Conservation (phyloP, 768 basidiomycete genomes). For the Mrakia frigida region DNA sequence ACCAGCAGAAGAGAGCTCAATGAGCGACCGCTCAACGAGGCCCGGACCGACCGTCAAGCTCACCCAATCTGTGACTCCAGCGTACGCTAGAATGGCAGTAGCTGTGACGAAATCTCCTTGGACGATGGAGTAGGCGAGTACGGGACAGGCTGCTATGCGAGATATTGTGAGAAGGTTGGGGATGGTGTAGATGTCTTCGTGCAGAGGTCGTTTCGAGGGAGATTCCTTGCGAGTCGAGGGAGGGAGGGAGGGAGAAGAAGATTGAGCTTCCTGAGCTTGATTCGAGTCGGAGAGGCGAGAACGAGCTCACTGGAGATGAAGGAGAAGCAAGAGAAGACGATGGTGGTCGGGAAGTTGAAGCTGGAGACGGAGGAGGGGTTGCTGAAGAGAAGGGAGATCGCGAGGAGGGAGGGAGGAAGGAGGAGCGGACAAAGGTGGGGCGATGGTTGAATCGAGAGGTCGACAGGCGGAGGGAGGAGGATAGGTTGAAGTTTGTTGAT, state of each 20-base stretch:
- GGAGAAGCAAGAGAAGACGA: background rate
- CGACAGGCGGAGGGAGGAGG: background rate
- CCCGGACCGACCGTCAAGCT: conserved; percentile 39
- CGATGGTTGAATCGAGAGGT: background rate
- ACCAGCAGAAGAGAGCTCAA: background rate
- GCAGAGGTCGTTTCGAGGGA: conserved; percentile 33
- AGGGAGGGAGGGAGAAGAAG: background rate
- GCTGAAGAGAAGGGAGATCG: background rate
- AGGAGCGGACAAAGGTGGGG: background rate
- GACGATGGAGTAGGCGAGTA: conserved; percentile 84
- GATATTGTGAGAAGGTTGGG: conserved; percentile 86
- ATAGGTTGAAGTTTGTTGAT: background rate
- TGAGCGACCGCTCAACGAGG: background rate
- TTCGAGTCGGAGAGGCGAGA: background rate
- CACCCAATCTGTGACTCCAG: conserved; percentile 88
- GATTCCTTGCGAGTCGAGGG: background rate
- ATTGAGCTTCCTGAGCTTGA: background rate
- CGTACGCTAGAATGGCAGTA: conserved; percentile 76
- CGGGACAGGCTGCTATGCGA: conserved; percentile 80
- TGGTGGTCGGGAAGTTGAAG: background rate
- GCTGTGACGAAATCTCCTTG: conserved; percentile 74
- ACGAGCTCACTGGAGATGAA: background rate
- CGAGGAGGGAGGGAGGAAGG: background rate
- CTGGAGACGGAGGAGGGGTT: background rate
- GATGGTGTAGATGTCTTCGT: conserved; percentile 88